These are phyloP conservation scores for Pythium sp. DNA, from an alignment of 352 stramenopile genomes.

Conservation along the genomic window DNA sequence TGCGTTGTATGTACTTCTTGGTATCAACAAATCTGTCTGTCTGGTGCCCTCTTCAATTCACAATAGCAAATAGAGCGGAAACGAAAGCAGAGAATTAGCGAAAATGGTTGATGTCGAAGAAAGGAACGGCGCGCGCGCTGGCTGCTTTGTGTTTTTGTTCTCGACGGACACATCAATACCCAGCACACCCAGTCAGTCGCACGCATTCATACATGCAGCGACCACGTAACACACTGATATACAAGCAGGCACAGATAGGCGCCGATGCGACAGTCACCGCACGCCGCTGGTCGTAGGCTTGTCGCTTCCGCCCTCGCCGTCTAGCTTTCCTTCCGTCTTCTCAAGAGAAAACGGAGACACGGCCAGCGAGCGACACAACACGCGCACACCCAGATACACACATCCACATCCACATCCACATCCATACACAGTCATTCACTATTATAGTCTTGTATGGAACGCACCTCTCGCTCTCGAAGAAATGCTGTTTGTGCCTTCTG, in stretches of 20 bases:
- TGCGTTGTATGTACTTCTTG: too few relatives aligned
- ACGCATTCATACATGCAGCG: background rate
- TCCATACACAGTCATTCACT: background rate
- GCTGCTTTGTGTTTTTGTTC: background rate
- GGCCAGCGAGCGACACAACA: background rate
- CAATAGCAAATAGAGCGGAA: background rate
- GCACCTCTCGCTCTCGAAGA: background rate
- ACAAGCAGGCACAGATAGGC: background rate
- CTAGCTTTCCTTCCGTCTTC: background rate
- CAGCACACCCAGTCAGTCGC: background rate
- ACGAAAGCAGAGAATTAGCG: background rate
- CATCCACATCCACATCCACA: background rate
- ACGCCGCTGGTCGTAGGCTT: background rate
- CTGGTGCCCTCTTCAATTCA: background rate
- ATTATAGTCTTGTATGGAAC: background rate
- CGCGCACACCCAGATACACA: background rate
- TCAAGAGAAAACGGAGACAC: background rate
- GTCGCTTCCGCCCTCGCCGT: background rate
- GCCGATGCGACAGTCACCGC: background rate
- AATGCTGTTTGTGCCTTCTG: background rate
- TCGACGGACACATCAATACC: background rate
- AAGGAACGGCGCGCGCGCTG: background rate
- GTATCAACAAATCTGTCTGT: background rate
- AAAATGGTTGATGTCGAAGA: background rate
- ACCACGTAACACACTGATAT: background rate